Evolutionary conservation across 2,329 filamentous ascomycete species (phyloP).

Genomic region (Lachnellula cervina): DNA sequence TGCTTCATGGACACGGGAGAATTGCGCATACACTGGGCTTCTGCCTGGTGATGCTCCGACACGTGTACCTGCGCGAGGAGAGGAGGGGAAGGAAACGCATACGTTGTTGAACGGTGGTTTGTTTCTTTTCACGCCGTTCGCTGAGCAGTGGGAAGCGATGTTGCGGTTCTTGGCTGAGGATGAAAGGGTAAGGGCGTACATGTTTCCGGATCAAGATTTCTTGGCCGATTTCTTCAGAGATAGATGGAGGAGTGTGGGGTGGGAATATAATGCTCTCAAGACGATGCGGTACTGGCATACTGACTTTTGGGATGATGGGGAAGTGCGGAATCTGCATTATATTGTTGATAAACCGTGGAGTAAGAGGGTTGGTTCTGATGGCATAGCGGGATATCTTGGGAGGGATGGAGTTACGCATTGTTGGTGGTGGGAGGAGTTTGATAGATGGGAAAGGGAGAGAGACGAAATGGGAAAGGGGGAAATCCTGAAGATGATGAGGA

Average conservation of each 20-base stretch:
- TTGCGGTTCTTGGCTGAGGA: conserved; percentile 28
- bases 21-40: conserved; percentile 52
- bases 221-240: conserved; percentile 48
- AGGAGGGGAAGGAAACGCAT: conserved; percentile 34
- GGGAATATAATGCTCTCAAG: conserved; percentile 58
- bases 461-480: conserved; percentile 3
- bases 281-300: conserved; percentile 51
- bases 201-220: conserved; percentile 55
- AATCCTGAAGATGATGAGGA: conserved; percentile 8
- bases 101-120: conserved; percentile 47
- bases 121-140: conserved; percentile 46
- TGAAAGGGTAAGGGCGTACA: conserved; percentile 31
- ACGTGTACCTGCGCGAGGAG: conserved; percentile 26
- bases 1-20: conserved; percentile 52
- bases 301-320: conserved; percentile 49
- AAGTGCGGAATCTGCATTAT: conserved; percentile 54
- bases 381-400: conserved; percentile 36
- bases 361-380: conserved; percentile 38
- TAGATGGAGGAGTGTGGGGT: conserved; percentile 51
- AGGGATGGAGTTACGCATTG: conserved; percentile 46
- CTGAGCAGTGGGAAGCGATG: conserved; percentile 33
- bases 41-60: conserved; percentile 34
- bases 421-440: conserved; percentile 50
- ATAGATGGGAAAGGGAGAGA: conserved; percentile 34
- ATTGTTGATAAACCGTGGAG: conserved; percentile 59